Base-by-base conservation (phyloP, 108 stramenopile species). In the Skeletonema marinoi region DNA sequence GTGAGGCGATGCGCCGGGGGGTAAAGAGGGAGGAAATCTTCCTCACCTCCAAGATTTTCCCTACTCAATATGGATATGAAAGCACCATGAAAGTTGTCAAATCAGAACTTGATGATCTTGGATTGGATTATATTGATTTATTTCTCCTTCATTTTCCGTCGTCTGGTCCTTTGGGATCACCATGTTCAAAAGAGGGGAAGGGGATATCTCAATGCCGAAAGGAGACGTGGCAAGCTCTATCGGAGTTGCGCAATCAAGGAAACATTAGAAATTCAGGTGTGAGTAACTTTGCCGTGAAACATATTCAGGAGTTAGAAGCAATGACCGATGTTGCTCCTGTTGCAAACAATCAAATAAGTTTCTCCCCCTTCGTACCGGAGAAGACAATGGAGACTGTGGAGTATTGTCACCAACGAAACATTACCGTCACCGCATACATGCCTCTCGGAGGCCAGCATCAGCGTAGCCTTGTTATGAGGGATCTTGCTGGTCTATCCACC, bases 11-110 rank as follows among this genome's bases (percentile, higher is more conserved):
- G 5, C 65, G 71, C 13, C 78, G 89, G 12, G 89, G 87, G 29
- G 81, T 93, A 6, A 68, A 75, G 13, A 83, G 96, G 13, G 80
- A 89, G n/a, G 96, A 97, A 33, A 85, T 97, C 35, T 97, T 89
- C 68, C 44, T 97, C 4, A 93, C 91, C 1, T 87, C 92, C 70
- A 97, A 97, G 86, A 70, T 95, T 16, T 86, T 73, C 32, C 87
- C 90, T 17, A 69, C 74, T 21, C 75, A 86, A 68, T 88, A 70
- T 59, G 90, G 88, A 17, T 89, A 83, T 75, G 81, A 92, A 17
- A 62, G 80, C 44, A 80, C 91, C 33, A 17, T 70, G 46, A 68
- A 73, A 25, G 83, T 72, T 11, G 82, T 81, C 17, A 48, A 77
- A 12, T 54, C 33, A 1, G 89, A 69, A 42, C 78, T 93, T 10